Conservation (phyloP, 2,329 filamentous ascomycete species). For the Pseudocercospora macadamiae region DNA sequence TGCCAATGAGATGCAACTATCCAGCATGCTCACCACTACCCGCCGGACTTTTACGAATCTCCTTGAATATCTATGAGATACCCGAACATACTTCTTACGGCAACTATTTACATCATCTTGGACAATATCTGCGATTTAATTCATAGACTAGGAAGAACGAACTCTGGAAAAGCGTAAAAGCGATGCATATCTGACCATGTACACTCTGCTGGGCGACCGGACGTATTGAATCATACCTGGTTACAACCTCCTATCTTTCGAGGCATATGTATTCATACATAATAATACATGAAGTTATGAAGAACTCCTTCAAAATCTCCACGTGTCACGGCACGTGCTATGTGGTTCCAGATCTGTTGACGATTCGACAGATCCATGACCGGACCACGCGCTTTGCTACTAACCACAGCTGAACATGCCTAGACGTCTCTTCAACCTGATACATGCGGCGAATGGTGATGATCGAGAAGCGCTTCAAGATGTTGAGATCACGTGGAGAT, state of each 20-base stretch:
- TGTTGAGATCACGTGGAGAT: neutral
- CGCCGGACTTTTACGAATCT: neutral
- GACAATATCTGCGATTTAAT: slow-evolving; percentile 1
- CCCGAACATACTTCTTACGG: neutral
- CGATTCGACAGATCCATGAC: too few species aligned
- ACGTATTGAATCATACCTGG: neutral
- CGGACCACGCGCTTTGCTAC: too few species aligned
- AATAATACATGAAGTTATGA: neutral
- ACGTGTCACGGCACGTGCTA: too few species aligned
- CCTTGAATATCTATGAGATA: slow-evolving; percentile 1
- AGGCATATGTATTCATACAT: neutral
- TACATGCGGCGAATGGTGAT: neutral
- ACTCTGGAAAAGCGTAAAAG: neutral
- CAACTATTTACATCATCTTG: neutral
- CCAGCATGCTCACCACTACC: neutral
- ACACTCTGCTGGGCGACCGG: neutral
- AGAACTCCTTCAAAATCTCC: too few species aligned
- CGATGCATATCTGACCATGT: neutral
- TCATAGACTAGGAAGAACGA: neutral
- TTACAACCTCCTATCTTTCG: neutral
- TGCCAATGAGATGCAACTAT: neutral
- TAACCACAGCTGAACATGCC: too few species aligned
- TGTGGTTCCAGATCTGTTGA: too few species aligned
- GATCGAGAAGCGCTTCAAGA: neutral
- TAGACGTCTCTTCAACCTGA: too few species aligned